phyloP scores from a whole-genome alignment of 345 rosid species.

The Populus deltoides region DNA sequence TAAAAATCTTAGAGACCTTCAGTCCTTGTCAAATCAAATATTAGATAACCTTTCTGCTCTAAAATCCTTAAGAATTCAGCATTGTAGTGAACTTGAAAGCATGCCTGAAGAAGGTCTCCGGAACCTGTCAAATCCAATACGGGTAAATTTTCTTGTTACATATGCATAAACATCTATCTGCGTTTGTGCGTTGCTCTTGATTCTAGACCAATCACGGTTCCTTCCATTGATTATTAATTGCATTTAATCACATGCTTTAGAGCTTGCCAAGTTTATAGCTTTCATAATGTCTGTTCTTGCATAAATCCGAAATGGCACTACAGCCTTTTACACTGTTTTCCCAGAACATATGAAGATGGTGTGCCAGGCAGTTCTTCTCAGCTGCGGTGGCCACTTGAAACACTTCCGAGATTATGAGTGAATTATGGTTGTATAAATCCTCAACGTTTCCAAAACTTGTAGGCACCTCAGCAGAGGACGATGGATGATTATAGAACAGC shows the following conservation, averaged over 20 bases:
- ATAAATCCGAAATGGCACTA: no score
- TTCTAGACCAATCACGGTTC: no score
- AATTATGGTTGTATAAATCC: background rate
- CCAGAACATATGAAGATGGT: no score
- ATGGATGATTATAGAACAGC: slow-evolving; percentile 59
- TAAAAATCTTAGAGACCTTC: background rate
- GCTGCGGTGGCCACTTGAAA: background rate
- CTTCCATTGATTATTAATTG: no score
- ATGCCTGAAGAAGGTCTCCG: slow-evolving; percentile 8
- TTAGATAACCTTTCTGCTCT: slow-evolving; percentile 6
- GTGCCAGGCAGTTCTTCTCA: no score
- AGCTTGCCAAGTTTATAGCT: no score
- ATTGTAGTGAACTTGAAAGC: background rate
- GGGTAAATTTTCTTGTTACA: no score
- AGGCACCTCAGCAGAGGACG: slow-evolving; percentile 81
- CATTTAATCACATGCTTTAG: no score
- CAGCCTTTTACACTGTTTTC: no score
- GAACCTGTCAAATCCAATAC: background rate
- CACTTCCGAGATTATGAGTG: background rate
- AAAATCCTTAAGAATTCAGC: fast-evolving
- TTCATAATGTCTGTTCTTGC: no score
- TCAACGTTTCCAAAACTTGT: slow-evolving; percentile 14
- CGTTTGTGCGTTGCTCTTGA: no score
- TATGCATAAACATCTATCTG: no score
- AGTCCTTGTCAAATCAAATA: background rate